Evolutionary conservation across 495 filamentous ascomycete genomes (phyloP).

Genomic region (Xylaria cubensis): DNA sequence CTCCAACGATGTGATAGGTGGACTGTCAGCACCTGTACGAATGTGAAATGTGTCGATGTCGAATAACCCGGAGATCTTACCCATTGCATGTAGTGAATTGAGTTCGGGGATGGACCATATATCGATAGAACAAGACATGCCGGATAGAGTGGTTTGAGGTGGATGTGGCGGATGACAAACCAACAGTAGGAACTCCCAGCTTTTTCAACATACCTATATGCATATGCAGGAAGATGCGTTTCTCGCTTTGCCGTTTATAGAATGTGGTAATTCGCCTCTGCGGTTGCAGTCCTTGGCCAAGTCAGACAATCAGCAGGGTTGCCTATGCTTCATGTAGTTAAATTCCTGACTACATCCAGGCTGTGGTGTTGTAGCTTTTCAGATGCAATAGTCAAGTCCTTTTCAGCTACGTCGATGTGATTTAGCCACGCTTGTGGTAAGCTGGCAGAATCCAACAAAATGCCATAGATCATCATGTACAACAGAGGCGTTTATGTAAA

Average conservation of each 20-base stretch:
- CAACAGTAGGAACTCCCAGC: constrained; percentile 5
- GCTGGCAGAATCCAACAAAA: not conserved
- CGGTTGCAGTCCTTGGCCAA: constrained; percentile 19
- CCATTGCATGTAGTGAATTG: constrained; percentile 38
- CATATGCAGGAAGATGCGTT: constrained; percentile 19
- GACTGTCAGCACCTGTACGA: constrained; percentile 30
- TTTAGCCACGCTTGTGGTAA: constrained; percentile 18
- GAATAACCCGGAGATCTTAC: constrained; percentile 30
- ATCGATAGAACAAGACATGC: constrained; percentile 36
- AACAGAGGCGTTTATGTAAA: not conserved
- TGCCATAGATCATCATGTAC: constrained; percentile 2
- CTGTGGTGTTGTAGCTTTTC: not conserved
- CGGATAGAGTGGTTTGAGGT: constrained; percentile 27
- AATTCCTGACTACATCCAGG: constrained; percentile 7
- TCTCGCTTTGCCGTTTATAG: constrained; percentile 20
- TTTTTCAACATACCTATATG: constrained; percentile 2
- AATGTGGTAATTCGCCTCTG: constrained; percentile 21
- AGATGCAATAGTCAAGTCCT: not conserved
- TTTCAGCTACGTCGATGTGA: not conserved
- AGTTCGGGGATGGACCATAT: constrained; percentile 40
- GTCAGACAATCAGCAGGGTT: constrained; percentile 4
- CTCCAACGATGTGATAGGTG: constrained; percentile 24
- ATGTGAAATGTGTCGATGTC: constrained; percentile 31
- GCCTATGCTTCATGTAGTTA: constrained; percentile 20
- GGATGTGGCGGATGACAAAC: constrained; percentile 15